Percentiles rank a stretch among this genome's conserved stretches.
Conservation (phyloP, 2,329 filamentous ascomycete species). For the Botrytis byssoidea region DNA sequence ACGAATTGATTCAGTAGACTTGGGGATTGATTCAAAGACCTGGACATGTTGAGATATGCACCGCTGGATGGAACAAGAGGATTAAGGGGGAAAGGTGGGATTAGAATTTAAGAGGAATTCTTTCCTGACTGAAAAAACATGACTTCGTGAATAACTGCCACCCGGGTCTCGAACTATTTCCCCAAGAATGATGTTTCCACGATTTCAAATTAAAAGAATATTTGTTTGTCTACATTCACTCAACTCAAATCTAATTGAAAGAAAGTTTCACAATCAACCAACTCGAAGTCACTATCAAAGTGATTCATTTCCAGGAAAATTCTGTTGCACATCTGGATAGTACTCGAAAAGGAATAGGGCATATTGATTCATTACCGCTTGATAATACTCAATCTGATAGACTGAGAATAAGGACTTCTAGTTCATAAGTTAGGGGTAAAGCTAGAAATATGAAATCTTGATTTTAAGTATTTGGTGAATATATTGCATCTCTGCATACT, state of each 20-base stretch:
- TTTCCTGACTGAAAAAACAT: not conserved
- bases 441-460: not conserved
- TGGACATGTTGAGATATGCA: no score
- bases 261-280: not conserved
- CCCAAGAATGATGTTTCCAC: not conserved
- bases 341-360: not conserved
- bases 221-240: not conserved
- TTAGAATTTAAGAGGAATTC: not conserved
- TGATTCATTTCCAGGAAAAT: not conserved
- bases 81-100: no score
- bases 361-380: not conserved
- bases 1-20: accelerated
- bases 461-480: not conserved
- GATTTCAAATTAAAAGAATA: not conserved
- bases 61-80: not conserved
- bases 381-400: not conserved
- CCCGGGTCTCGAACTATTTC: not conserved
- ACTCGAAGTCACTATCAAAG: not conserved
- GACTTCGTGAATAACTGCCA: not conserved
- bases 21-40: not conserved
- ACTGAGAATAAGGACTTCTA: not conserved
- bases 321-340: not conserved
- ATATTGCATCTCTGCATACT: not conserved
- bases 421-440: not conserved
- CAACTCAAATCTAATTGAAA: not conserved